Conservation (phyloP, 495 filamentous ascomycete genomes). For the Trichoderma orchidacearum region DNA sequence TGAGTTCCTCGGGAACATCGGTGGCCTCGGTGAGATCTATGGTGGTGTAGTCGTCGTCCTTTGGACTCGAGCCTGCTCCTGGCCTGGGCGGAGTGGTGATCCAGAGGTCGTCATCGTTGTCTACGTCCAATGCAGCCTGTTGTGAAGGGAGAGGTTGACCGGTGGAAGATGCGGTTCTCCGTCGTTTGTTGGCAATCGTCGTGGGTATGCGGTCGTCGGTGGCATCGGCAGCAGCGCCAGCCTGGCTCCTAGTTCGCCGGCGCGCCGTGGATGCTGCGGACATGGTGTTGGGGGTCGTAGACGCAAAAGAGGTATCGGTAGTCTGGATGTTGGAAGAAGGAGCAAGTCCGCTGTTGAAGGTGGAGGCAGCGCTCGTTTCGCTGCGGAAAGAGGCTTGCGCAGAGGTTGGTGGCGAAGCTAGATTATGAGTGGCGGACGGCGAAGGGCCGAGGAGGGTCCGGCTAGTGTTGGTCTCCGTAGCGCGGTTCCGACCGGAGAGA, state of each 20-base stretch:
- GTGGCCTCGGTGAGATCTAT: conserved; percentile 52
- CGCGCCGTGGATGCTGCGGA: conserved; percentile 3
- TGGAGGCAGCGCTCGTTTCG: neutral
- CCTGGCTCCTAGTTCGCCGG: neutral
- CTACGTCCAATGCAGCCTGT: conserved; percentile 11
- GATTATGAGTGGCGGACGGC: neutral
- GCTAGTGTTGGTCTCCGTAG: neutral
- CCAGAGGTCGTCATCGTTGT: conserved; percentile 15
- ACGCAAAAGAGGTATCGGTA: neutral
- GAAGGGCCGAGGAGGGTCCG: too few species aligned
- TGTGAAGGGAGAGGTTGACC: conserved; percentile 3
- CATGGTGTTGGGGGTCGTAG: conserved; percentile 7
- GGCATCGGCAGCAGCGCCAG: conserved; percentile 5
- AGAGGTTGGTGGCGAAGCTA: neutral
- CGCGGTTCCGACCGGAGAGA: neutral
- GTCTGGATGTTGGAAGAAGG: neutral
- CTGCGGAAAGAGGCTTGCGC: neutral
- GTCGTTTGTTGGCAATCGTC: neutral
- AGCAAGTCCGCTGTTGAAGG: neutral
- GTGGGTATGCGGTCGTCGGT: neutral
- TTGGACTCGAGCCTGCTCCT: conserved; percentile 4
- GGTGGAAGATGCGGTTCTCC: neutral
- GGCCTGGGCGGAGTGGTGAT: neutral
- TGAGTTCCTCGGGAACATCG: conserved; percentile 31
- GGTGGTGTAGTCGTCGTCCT: conserved; percentile 27